Base-by-base conservation (phyloP, 306 rosid species). In the Glycyrrhiza uralensis region DNA sequence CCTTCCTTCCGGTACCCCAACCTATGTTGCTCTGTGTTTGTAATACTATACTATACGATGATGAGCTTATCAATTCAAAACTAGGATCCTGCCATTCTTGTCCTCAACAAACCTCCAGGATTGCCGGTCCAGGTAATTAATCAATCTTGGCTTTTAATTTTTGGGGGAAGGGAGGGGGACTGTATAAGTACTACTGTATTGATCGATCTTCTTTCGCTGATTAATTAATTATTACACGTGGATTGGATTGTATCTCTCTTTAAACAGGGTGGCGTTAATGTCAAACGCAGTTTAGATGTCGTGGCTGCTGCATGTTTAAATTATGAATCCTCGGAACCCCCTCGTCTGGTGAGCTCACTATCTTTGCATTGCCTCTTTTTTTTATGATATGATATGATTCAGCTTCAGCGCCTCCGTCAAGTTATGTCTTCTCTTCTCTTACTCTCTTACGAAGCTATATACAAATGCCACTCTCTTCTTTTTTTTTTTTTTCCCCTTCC, bases 101-200 rank as follows among this genome's bases (percentile, higher is more conserved):
- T 86, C 49, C 76, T 89, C 79, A 91, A 91, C 69, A 94, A 94
- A 85, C 97, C 98, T 71, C 90, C 97, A 7, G 97, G 97, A 73
- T 75, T 94, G 95, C 89, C 95, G 2, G 98, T 89, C 23, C 97
- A 93, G 93, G 98, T 92, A 66, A n/a, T n/a, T n/a, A n/a, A n/a
- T n/a, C n/a, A n/a, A n/a, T n/a, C n/a, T n/a, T n/a, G n/a, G n/a
- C n/a, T n/a, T n/a, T n/a, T n/a, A n/a, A n/a, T n/a, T n/a, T n/a
- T n/a, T n/a, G n/a, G n/a, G n/a, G n/a, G n/a, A n/a, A n/a, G n/a
- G n/a, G n/a, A n/a, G n/a, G n/a, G n/a, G n/a, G n/a, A n/a, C n/a
- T n/a, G n/a, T n/a, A n/a, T n/a, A n/a, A n/a, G n/a, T n/a, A n/a
- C n/a, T n/a, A n/a, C n/a, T n/a, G n/a, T n/a, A n/a, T n/a, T n/a